A percentile compares a stretch with the other conserved stretches of the same genome.
phyloP scores from a whole-genome alignment of 1,284 basidiomycete species.

The Rhodotorula sp. region DNA sequence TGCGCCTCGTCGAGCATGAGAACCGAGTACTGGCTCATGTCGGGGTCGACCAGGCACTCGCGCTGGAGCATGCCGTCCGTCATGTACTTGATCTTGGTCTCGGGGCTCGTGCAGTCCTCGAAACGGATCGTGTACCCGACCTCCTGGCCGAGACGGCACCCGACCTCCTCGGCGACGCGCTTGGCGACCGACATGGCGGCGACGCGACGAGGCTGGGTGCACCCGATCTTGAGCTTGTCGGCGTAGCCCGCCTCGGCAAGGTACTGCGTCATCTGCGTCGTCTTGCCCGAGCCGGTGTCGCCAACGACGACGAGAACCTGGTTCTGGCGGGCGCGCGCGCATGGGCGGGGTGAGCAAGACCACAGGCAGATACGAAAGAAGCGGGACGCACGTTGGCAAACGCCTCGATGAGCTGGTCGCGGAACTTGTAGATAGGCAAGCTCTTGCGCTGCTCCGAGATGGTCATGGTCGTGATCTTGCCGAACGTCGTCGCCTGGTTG shows the following conservation, averaged over 20 bases:
- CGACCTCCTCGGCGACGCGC: constrained; percentile 96
- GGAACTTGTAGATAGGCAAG: constrained; percentile 93
- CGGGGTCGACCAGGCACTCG: constrained; percentile 93
- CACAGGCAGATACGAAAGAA: too few species aligned
- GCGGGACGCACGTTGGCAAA: constrained; percentile 71
- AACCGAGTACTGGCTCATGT: constrained; percentile 88
- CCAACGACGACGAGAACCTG: constrained; percentile 93
- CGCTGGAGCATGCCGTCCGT: constrained; percentile 99
- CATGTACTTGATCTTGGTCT: constrained; percentile 99
- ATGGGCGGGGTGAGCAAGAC: not conserved
- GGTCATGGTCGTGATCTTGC: constrained; percentile 83
- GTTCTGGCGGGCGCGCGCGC: constrained; percentile 61
- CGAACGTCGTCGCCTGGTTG: constrained; percentile 96
- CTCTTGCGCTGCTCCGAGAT: constrained; percentile 92
- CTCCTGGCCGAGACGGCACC: constrained; percentile 92
- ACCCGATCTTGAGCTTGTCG: constrained; percentile 86
- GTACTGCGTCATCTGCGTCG: constrained; percentile 92
- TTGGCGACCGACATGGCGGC: constrained; percentile 99
- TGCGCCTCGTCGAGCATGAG: constrained; percentile 99
- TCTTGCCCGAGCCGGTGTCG: constrained; percentile 91
- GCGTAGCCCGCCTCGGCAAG: constrained; percentile 85
- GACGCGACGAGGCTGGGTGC: constrained; percentile 97
- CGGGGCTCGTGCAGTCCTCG: constrained; percentile 96
- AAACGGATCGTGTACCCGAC: constrained; percentile 99
- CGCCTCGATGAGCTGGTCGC: constrained; percentile 88